A percentile compares a stretch with the other conserved stretches of the same genome.
These are phyloP conservation scores for Phytophthora syringae DNA, from an alignment of 352 stramenopile genomes.

Conservation along the genomic window DNA sequence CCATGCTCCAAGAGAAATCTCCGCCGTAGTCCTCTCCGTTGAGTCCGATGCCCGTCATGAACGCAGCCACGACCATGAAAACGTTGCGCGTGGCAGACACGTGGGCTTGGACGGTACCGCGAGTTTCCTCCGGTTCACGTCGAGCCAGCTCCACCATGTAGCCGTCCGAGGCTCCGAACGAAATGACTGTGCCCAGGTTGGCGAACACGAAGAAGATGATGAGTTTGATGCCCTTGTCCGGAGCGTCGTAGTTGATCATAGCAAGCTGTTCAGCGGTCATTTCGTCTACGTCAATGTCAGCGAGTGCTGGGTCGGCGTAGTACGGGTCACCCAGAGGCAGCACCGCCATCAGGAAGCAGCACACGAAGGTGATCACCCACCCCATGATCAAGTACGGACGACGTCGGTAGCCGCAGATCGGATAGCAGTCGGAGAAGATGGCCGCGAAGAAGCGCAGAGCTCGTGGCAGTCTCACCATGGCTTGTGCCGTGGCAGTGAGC, in stretches of 20 bases:
- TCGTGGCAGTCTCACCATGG: constrained; percentile 49
- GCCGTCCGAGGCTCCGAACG: constrained; percentile 72
- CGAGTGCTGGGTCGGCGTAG: constrained; percentile 39
- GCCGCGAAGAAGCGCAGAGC: constrained; percentile 63
- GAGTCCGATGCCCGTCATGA: constrained; percentile 54
- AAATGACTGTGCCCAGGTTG: constrained; percentile 78
- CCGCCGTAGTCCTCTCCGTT: constrained; percentile 58
- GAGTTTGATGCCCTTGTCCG: constrained; percentile 51
- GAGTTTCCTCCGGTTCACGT: constrained; percentile 48
- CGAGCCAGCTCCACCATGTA: constrained; percentile 65
- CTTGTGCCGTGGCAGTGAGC: constrained; percentile 50
- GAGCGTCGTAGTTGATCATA: constrained; percentile 50
- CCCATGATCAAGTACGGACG: constrained; percentile 85
- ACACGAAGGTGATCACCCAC: constrained; percentile 49
- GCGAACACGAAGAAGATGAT: constrained; percentile 74
- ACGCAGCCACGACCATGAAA: constrained; percentile 44
- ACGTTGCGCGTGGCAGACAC: constrained; percentile 43
- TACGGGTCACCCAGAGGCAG: constrained; percentile 57
- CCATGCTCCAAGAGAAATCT: constrained; percentile 57
- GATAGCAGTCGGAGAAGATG: constrained; percentile 80
- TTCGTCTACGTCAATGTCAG: constrained; percentile 33
- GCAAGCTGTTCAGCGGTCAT: constrained; percentile 40
- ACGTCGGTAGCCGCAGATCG: constrained; percentile 80
- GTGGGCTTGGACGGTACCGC: constrained; percentile 52
- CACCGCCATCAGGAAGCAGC: constrained; percentile 54